A percentile compares a stretch with the other conserved stretches of the same genome.
phyloP scores from a whole-genome alignment of 805 yeast genomes.

The Ogataea sp. region DNA sequence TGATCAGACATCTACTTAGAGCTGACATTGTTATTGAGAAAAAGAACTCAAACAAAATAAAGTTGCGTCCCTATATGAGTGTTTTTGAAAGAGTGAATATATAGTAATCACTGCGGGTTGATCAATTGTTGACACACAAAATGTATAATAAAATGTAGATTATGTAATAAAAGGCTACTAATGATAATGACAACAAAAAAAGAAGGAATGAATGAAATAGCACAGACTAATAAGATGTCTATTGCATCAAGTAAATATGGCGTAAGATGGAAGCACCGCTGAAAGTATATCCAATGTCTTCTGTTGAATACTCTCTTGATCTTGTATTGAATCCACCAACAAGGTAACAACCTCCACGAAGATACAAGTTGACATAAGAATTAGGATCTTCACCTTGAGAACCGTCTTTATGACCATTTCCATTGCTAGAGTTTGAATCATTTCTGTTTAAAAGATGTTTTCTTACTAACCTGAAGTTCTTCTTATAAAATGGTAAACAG shows the following conservation, averaged over 20 bases:
- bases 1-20: conserved; percentile 22
- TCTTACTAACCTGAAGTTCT: conserved; percentile 35
- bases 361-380: conserved; percentile 31
- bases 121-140: too few relatives aligned
- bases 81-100: neutral
- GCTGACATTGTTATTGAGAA: conserved; percentile 19
- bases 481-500: conserved; percentile 43
- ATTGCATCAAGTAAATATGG: conserved; percentile 32
- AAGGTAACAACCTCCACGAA: conserved; percentile 45
- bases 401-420: too few relatives aligned
- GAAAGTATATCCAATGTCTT: conserved; percentile 35
- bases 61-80: conserved; percentile 9
- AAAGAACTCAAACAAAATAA: conserved; percentile 18
- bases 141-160: neutral
- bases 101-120: neutral
- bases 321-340: conserved; percentile 36
- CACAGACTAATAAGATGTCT: too few relatives aligned
- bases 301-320: conserved; percentile 23
- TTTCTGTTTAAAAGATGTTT: conserved; percentile 9
- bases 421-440: too few relatives aligned
- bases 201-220: neutral
- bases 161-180: too few relatives aligned
- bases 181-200: too few relatives aligned
- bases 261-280: conserved; percentile 40
- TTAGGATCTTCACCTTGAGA: too few relatives aligned